These are phyloP conservation scores for Cercospora sp. DNA, from an alignment of 2,329 filamentous ascomycete species.

Conservation along the genomic window DNA sequence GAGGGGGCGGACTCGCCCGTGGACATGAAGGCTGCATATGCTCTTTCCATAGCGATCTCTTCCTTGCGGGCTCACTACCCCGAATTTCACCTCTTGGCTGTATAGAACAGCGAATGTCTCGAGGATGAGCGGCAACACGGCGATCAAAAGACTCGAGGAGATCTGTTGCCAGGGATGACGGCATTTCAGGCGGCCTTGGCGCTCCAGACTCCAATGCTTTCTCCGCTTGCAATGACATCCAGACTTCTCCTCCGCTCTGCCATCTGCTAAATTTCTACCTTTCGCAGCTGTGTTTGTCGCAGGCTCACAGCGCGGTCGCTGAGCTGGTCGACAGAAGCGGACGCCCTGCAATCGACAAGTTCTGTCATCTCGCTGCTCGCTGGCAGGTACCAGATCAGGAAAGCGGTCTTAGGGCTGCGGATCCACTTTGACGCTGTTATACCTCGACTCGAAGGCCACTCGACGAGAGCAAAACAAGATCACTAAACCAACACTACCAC, in stretches of 20 bases:
- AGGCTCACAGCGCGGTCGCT: background rate
- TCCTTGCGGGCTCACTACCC: background rate
- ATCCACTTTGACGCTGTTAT: slow-evolving; percentile 5
- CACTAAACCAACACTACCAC: background rate
- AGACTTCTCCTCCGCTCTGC: background rate
- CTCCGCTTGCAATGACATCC: slow-evolving; percentile 4
- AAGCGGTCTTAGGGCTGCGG: background rate
- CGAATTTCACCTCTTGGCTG: background rate
- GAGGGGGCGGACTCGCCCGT: slow-evolving; percentile 10
- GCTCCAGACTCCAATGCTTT: slow-evolving; percentile 7
- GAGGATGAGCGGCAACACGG: background rate
- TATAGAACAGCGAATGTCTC: background rate
- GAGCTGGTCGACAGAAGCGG: background rate
- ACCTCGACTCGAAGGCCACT: background rate
- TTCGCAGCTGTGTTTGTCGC: background rate
- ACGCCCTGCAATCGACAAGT: background rate
- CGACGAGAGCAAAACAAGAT: background rate
- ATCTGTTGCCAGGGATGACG: background rate
- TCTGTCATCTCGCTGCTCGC: slow-evolving; percentile 10
- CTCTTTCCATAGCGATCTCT: background rate
- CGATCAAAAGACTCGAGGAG: background rate
- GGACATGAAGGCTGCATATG: background rate
- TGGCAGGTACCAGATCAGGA: background rate
- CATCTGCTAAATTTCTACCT: background rate
- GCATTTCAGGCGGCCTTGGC: background rate